These are phyloP conservation scores for Trichomonas tenax DNA, from an alignment of 208 protist species.

Conservation along the genomic window DNA sequence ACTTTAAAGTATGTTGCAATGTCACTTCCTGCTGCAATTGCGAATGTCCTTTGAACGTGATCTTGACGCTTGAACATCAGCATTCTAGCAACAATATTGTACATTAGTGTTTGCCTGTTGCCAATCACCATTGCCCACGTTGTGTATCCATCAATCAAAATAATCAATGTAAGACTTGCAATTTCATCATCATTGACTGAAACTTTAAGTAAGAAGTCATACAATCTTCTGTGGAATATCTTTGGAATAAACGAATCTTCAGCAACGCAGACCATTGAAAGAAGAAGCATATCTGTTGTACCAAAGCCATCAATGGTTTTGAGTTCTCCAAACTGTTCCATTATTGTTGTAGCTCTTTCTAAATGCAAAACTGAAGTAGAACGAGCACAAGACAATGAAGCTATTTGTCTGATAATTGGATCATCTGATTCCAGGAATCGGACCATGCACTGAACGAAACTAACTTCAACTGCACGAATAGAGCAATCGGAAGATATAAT, in stretches of 20 bases:
- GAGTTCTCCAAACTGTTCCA: background rate
- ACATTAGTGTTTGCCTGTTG: background rate
- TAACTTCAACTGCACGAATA: background rate
- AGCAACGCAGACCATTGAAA: background rate
- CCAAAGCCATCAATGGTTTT: background rate
- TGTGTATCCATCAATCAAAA: background rate
- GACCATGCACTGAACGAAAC: background rate
- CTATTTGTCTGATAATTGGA: background rate
- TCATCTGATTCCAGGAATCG: background rate
- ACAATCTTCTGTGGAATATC: background rate
- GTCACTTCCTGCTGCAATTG: background rate
- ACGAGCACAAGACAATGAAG: background rate
- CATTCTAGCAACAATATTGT: background rate
- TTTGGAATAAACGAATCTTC: background rate
- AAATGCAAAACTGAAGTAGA: background rate
- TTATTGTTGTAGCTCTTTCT: background rate
- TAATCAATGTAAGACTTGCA: background rate
- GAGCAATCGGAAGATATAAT: background rate
- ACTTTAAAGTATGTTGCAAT: background rate
- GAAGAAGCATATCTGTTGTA: background rate
- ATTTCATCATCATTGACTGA: background rate
- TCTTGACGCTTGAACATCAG: background rate
- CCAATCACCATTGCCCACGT: background rate
- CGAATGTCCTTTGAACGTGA: background rate
- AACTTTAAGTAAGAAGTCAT: background rate